Evolutionary conservation across 2,329 filamentous ascomycete genomes (phyloP).

Genomic region (Tolypocladium album): DNA sequence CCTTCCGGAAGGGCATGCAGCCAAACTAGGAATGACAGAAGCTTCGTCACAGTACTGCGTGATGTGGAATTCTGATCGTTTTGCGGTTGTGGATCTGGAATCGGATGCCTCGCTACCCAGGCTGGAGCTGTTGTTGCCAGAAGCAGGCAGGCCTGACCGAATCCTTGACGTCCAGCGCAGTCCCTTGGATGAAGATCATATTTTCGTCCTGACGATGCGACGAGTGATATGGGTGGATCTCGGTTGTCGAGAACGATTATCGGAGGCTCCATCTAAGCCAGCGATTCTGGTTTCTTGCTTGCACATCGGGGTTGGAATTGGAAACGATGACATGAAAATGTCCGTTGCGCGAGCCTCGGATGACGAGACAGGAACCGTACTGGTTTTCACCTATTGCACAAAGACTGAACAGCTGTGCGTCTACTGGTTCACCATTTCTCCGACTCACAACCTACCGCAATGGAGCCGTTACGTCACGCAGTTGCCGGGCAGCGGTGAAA

Average conservation of each 20-base stretch:
- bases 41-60: constrained; percentile 13
- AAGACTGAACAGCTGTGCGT: constrained; percentile 19
- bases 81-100: constrained; percentile 25
- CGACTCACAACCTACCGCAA: constrained; percentile 16
- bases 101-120: constrained; percentile 16
- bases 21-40: neutral
- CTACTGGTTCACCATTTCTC: constrained; percentile 21
- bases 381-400: constrained; percentile 24
- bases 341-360: constrained; percentile 14
- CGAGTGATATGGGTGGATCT: constrained; percentile 39
- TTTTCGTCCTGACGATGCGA: constrained; percentile 48
- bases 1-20: constrained; percentile 4
- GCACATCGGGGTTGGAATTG: constrained; percentile 15
- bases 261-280: constrained; percentile 7
- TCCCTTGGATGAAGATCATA: constrained; percentile 31
- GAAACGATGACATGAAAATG: constrained; percentile 15
- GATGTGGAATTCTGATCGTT: constrained; percentile 24
- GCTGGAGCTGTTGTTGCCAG: constrained; percentile 14
- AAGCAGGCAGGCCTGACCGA: constrained; percentile 17
- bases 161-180: constrained; percentile 47
- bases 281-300: constrained; percentile 16
- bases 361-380: constrained; percentile 8
- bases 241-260: constrained; percentile 6
- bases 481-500: constrained; percentile 9
- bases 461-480: constrained; percentile 25